Conservation (phyloP, 805 yeast species). For the Saccharomycopsis schoenii region DNA sequence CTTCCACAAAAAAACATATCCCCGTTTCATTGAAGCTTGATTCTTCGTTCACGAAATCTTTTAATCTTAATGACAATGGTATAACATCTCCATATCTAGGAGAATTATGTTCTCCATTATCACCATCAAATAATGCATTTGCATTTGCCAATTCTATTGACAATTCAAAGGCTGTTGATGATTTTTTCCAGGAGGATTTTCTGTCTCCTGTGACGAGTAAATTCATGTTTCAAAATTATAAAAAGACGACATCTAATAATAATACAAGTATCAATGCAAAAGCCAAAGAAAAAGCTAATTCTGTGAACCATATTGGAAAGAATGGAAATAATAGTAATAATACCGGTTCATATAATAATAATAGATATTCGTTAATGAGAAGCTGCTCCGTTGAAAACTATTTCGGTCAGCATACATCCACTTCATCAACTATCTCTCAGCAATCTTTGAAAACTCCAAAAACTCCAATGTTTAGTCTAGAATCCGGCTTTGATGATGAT, state of each 20-base stretch:
- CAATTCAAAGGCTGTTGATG: background rate
- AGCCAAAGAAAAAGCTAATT: background rate
- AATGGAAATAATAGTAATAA: background rate
- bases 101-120: background rate
- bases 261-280: background rate
- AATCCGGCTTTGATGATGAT: background rate
- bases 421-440: background rate
- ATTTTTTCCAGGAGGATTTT: background rate
- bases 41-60: background rate
- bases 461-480: slow-evolving; percentile 10
- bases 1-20: background rate
- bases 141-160: background rate
- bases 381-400: background rate
- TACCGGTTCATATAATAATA: background rate
- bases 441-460: slow-evolving; percentile 14
- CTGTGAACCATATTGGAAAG: background rate
- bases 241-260: background rate
- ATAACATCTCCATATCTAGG: background rate
- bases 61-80: background rate
- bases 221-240: background rate
- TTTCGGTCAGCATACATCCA: background rate
- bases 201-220: slow-evolving; percentile 6
- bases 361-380: background rate
- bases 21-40: background rate
- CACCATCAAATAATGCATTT: background rate